Evolutionary conservation across 2,329 filamentous ascomycete genomes (phyloP).

Genomic region (Botrytis fabae): DNA sequence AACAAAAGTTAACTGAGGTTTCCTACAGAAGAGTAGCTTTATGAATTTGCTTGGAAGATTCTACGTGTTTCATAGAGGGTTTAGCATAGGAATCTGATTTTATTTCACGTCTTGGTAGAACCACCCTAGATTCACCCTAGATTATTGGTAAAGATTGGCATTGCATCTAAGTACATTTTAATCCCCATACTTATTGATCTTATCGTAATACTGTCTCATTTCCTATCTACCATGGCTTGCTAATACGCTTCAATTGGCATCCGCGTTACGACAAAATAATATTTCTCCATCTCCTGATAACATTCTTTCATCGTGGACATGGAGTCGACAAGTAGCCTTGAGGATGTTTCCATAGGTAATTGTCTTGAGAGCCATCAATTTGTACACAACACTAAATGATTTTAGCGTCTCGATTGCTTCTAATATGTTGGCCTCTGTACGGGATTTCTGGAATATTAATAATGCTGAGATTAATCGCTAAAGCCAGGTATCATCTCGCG

Average conservation of each 20-base stretch:
- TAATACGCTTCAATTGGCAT: not conserved
- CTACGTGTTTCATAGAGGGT: slow-evolving; percentile 1
- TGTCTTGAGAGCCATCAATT: not conserved
- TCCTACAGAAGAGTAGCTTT: not conserved
- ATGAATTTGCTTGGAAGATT: not conserved
- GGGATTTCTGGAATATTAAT: slow-evolving; percentile 15
- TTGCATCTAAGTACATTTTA: not conserved
- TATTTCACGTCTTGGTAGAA: not conserved
- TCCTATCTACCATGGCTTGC: not conserved
- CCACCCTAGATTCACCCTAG: not conserved
- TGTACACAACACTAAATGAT: not conserved
- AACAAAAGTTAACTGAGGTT: not conserved
- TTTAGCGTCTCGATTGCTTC: not conserved
- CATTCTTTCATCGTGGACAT: slow-evolving; percentile 13
- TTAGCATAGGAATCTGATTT: not conserved
- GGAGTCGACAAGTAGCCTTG: not conserved
- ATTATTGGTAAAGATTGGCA: not conserved
- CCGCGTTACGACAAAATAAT: not conserved
- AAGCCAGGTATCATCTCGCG: slow-evolving; percentile 4
- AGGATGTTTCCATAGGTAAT: slow-evolving; percentile 16
- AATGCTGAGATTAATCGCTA: slow-evolving; percentile 17
- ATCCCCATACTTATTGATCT: not conserved
- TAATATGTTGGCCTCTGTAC: slow-evolving; percentile 21
- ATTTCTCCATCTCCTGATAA: not conserved
- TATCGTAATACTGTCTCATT: not conserved